Evolutionary conservation across 345 rosid genomes (phyloP).

Genomic region (Garcia nutans): DNA sequence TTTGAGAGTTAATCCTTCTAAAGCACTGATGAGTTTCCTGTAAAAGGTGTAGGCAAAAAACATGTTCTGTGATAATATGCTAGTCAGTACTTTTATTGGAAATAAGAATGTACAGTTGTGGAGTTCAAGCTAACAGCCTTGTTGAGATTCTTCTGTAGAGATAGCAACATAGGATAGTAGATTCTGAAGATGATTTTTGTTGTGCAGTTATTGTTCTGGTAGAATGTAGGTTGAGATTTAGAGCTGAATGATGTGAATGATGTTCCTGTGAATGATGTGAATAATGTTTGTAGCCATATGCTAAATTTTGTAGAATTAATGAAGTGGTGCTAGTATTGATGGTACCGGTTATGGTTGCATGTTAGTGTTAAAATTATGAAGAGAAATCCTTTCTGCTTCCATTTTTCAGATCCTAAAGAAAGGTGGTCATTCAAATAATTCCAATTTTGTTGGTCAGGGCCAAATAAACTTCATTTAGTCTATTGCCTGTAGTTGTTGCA

Average conservation of each 20-base stretch:
- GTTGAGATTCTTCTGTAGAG: not conserved
- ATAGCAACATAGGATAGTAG: not conserved
- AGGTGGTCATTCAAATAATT: not conserved
- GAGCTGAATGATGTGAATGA: too few relatives aligned
- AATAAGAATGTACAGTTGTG: not conserved
- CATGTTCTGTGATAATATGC: not conserved
- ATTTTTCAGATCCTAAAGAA: conserved; percentile 1
- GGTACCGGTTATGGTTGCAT: not conserved
- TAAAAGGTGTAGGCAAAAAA: not conserved
- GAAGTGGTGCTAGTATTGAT: not conserved
- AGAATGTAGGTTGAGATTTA: not conserved
- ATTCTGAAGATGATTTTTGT: not conserved
- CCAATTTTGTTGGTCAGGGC: too few relatives aligned
- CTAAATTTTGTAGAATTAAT: not conserved
- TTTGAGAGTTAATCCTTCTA: conserved; percentile 10
- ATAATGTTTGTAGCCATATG: not conserved
- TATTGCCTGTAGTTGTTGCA: too few relatives aligned
- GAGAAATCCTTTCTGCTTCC: not conserved
- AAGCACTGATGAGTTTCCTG: not conserved
- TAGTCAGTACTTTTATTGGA: not conserved
- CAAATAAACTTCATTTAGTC: not conserved
- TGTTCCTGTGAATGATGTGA: not conserved
- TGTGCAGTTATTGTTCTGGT: not conserved
- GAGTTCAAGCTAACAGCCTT: not conserved
- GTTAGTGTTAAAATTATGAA: not conserved